phyloP scores from a whole-genome alignment of 768 basidiomycete genomes.

The Hortiboletus flavorubellus region DNA sequence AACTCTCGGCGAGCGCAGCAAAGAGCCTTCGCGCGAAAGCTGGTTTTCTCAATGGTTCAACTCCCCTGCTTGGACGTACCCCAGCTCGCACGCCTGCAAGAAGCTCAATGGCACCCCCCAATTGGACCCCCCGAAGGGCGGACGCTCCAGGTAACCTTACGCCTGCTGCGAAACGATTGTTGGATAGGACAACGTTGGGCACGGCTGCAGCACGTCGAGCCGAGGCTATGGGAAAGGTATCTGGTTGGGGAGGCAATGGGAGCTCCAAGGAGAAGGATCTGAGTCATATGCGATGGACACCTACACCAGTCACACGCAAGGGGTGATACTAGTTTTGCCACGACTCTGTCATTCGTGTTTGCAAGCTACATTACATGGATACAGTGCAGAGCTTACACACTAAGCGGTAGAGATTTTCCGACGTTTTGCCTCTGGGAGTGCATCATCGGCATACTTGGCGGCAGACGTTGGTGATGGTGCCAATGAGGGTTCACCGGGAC shows the following conservation, averaged over 20 bases:
- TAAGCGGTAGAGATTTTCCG: slow-evolving; percentile 46
- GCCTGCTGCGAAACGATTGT: slow-evolving; percentile 76
- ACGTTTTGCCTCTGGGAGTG: slow-evolving; percentile 52
- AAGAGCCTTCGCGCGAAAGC: slow-evolving; percentile 80
- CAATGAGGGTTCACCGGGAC: slow-evolving; percentile 12
- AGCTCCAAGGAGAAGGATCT: slow-evolving; percentile 58
- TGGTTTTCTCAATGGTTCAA: slow-evolving; percentile 47
- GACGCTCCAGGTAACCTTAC: slow-evolving; percentile 75
- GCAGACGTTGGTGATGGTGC: slow-evolving; percentile 15
- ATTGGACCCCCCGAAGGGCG: slow-evolving; percentile 72
- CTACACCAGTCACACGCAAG: slow-evolving; percentile 53
- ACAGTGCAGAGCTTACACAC: slow-evolving; percentile 9
- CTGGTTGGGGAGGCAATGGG: slow-evolving; percentile 51
- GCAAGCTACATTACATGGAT: slow-evolving; percentile 13
- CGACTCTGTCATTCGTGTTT: slow-evolving; percentile 2
- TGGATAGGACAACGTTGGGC: slow-evolving; percentile 70
- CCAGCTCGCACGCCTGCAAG: slow-evolving; percentile 37
- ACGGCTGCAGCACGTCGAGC: slow-evolving; percentile 59
- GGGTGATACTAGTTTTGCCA: slow-evolving; percentile 15
- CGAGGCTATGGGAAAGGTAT: slow-evolving; percentile 60
- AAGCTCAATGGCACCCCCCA: slow-evolving; percentile 71
- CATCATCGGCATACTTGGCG: slow-evolving; percentile 23
- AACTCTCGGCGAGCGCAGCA: slow-evolving; percentile 76
- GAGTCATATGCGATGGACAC: slow-evolving; percentile 73
- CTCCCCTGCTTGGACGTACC: slow-evolving; percentile 25